Evolutionary conservation across 2,329 filamentous ascomycete species (phyloP).

Genomic region (Bimuria novae-zelandiae): DNA sequence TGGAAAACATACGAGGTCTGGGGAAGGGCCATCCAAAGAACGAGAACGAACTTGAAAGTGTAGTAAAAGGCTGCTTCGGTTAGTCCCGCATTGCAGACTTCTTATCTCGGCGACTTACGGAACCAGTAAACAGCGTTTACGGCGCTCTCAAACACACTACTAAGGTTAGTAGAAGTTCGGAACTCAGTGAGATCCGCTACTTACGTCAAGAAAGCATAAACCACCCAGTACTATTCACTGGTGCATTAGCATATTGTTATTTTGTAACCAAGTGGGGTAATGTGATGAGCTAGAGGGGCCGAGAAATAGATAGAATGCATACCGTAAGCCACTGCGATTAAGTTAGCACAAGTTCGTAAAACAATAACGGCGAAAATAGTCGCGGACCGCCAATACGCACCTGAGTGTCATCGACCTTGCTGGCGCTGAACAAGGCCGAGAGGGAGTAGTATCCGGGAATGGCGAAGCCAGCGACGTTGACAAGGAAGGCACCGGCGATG

Average conservation of each 20-base stretch:
- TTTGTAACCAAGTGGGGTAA: conserved; percentile 3
- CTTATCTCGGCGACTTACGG: conserved; percentile 49
- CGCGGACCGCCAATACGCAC: conserved; percentile 52
- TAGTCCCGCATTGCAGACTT: conserved; percentile 6
- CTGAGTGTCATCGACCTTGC: conserved; percentile 80
- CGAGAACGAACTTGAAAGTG: conserved; percentile 97
- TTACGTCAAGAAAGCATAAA: conserved; percentile 78
- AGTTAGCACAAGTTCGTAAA: conserved; percentile 42
- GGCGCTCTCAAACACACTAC: conserved; percentile 75
- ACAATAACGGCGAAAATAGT: conserved; percentile 14
- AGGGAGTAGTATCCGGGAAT: conserved; percentile 86
- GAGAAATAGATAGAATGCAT: conserved; percentile 25
- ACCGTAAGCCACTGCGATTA: conserved; percentile 65
- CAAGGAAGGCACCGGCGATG: conserved; percentile 84
- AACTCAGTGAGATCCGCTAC: conserved; percentile 24
- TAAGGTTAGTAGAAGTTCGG: conserved; percentile 18
- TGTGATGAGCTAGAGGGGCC: conserved; percentile 3
- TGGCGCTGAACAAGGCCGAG: conserved; percentile 71
- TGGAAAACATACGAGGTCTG: conserved; percentile 76
- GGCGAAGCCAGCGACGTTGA: conserved; percentile 83
- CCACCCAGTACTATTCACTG: conserved; percentile 74
- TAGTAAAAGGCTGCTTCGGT: conserved; percentile 81
- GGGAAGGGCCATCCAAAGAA: conserved; percentile 97
- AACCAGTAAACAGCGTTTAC: conserved; percentile 91
- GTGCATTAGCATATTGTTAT: conserved; percentile 20